A percentile compares a stretch with the other conserved stretches of the same genome.
These are phyloP conservation scores for Epichloe coenophiala DNA, from an alignment of 2,329 filamentous ascomycete genomes.

Conservation along the genomic window DNA sequence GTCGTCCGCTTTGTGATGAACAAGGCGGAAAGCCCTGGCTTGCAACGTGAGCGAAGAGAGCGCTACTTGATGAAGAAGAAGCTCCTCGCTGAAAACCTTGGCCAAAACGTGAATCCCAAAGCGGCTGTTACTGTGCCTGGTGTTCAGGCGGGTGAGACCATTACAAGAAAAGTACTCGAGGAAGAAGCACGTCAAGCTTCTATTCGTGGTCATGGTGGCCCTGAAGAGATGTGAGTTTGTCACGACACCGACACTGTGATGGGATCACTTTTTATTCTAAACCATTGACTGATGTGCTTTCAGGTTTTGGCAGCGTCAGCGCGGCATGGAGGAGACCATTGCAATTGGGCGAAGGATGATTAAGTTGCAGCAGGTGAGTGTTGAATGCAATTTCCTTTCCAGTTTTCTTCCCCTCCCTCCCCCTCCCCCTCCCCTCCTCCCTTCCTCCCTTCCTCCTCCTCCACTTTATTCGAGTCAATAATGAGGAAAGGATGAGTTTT, in stretches of 20 bases:
- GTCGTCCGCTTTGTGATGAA: constrained; percentile 58
- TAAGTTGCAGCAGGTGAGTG: constrained; percentile 26
- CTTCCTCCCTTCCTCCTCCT: too few relatives aligned
- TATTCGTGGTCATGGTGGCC: constrained; percentile 31
- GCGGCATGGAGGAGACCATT: constrained; percentile 43
- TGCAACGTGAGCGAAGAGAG: constrained; percentile 74
- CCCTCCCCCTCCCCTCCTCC: neutral
- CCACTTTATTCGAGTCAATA: too few relatives aligned
- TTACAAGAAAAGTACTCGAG: constrained; percentile 51
- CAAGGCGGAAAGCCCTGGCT: constrained; percentile 73
- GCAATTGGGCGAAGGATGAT: constrained; percentile 42
- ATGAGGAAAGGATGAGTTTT: neutral
- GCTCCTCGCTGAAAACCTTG: constrained; percentile 61
- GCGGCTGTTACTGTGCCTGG: constrained; percentile 27
- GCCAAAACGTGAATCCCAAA: constrained; percentile 37
- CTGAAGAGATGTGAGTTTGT: constrained; percentile 34
- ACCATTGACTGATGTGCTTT: neutral
- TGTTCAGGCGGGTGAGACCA: constrained; percentile 42
- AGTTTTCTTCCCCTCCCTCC: neutral
- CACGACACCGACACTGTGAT: neutral
- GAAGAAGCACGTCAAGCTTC: constrained; percentile 44
- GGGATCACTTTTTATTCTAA: neutral
- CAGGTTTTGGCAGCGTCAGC: constrained; percentile 51
- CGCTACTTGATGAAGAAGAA: constrained; percentile 68
- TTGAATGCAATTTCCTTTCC: neutral